Conservation (phyloP, 495 filamentous ascomycete genomes). For the Cenococcum geophilum region DNA sequence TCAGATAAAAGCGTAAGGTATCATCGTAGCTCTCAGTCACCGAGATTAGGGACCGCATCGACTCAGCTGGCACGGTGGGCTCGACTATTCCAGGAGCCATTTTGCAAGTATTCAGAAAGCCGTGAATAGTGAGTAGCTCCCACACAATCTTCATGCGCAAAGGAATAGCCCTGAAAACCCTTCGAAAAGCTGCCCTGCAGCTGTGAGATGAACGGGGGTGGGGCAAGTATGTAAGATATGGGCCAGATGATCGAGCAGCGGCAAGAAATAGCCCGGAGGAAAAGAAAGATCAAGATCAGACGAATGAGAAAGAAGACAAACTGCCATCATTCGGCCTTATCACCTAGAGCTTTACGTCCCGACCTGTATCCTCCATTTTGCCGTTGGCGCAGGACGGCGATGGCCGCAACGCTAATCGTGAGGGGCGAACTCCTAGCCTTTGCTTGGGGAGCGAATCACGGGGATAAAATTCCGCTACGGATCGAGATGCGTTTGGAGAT, state of each 20-base stretch:
- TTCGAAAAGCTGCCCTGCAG: constrained; percentile 2
- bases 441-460: background rate
- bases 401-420: constrained; percentile 8
- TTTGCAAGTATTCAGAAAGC: background rate
- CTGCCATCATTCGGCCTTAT: constrained; percentile 12
- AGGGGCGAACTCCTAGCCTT: constrained; percentile 21
- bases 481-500: too few species aligned
- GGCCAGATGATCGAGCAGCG: background rate
- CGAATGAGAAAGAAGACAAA: constrained; percentile 13
- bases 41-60: constrained; percentile 44
- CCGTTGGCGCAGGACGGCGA: constrained; percentile 17
- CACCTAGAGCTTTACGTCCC: constrained; percentile 2
- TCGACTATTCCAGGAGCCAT: constrained; percentile 59
- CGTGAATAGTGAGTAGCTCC: constrained; percentile 3
- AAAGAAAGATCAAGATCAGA: constrained; percentile 1
- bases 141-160: background rate
- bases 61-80: constrained; percentile 46
- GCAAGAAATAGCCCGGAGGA: background rate
- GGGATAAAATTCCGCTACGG: too few species aligned
- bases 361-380: background rate
- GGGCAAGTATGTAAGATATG: constrained; percentile 6
- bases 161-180: background rate
- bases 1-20: constrained; percentile 78
- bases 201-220: background rate
- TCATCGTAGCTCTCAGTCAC: constrained; percentile 57